Evolutionary conservation across 768 basidiomycete species (phyloP), one percentile per base, ranked within the genome.

Genomic region (Lactarius indigo): DNA sequence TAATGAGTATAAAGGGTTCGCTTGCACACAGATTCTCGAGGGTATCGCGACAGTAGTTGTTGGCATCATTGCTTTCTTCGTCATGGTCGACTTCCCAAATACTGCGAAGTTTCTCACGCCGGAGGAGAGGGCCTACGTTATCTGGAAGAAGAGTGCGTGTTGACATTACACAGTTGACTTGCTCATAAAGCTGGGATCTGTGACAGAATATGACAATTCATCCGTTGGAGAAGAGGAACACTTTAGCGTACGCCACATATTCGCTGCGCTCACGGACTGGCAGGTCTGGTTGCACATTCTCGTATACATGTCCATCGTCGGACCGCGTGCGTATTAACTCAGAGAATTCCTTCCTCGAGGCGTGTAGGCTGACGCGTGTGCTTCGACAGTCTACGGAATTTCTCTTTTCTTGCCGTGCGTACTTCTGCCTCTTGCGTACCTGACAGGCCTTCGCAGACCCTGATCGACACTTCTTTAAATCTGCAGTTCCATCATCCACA

Each of bases 401-500:
- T 87, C 88, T 0, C 76, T 89, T 30, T 90, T 90, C 79, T 76
- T 89, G 35, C 87, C 87, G 85, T 89, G 73, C 71, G 88, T 81
- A 26, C 9, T 6, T 31, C 33, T 18, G 26, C 61, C 3, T 1
- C 28, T 30, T 26, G 18, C 23, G 33, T 41, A 33, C 26, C 23
- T 28, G 28, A 13, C 18, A 13, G 9, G 50, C 9, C 7, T 35
- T 56, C 31, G 55, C 30, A 18, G 30, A 31, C 30, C n/a, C 20
- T 26, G 26, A 41, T n/a, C 59, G 15, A 6, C 39, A 28, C 5
- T 8, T 6, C 20, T 26, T 26, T n/a, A 23, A 26, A 10, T 37
- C 20, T n/a, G 12, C 44, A 68, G 58, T 31, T 59, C 65, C 18
- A 57, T 67, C 42, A 59, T 62, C 42, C 26, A 86, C 83, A 62